These are phyloP conservation scores for Coniochaeta sp. DNA, from an alignment of 2,329 filamentous ascomycete genomes.

Conservation along the genomic window DNA sequence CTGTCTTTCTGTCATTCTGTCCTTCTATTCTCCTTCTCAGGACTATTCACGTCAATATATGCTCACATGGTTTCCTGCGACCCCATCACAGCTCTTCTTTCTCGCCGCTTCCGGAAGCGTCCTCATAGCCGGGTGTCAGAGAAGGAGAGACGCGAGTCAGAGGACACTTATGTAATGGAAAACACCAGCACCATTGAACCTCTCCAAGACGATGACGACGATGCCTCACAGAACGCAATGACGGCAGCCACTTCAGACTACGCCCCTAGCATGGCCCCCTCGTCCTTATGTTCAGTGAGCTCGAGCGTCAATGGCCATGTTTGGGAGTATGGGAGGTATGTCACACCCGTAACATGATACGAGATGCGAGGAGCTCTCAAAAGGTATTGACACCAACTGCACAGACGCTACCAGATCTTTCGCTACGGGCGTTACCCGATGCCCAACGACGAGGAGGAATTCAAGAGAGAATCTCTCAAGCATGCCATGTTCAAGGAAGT, in stretches of 20 bases:
- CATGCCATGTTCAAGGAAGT: constrained; percentile 42
- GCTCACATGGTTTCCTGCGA: not conserved
- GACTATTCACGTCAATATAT: not conserved
- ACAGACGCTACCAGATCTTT: constrained; percentile 41
- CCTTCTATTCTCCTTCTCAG: not conserved
- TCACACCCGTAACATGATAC: constrained; percentile 17
- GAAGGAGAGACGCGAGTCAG: not conserved
- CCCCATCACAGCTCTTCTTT: not conserved
- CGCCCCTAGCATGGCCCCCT: constrained; percentile 12
- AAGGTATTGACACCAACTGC: not conserved
- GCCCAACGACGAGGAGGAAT: constrained; percentile 46
- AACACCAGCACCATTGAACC: constrained; percentile 12
- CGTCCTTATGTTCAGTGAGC: constrained; percentile 16
- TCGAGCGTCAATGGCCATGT: constrained; percentile 17
- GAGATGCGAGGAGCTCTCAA: not conserved
- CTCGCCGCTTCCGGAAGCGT: not conserved
- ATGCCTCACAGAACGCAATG: constrained; percentile 3
- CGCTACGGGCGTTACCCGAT: constrained; percentile 38
- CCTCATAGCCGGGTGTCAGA: not conserved
- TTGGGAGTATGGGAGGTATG: constrained; percentile 19
- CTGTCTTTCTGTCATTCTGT: not conserved
- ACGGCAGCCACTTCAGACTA: constrained; percentile 15
- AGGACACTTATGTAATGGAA: constrained; percentile 11
- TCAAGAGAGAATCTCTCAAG: constrained; percentile 39
- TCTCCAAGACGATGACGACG: constrained; percentile 7